Base-by-base conservation (phyloP, 2,329 filamentous ascomycete genomes). In the Thyridium curvatum region DNA sequence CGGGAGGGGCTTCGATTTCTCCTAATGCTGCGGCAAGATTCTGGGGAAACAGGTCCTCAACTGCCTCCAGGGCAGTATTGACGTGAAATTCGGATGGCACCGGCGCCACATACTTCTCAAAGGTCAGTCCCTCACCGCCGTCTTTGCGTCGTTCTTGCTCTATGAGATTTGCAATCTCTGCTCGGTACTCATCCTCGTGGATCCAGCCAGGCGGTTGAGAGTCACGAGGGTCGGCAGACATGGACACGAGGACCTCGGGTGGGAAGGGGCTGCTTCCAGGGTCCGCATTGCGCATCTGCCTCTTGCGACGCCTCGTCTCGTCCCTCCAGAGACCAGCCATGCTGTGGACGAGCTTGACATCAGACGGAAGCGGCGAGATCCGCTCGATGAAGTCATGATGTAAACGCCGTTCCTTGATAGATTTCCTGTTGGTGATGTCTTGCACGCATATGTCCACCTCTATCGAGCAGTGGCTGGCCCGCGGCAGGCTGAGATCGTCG, bases 321-420 rank as follows among this genome's bases (percentile, higher is more conserved):
- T 95, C 88, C 55, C 81, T 82, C 93, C 93, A 98, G 3, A 98
- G 64, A 1, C 86, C 85, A 40, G 88, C 89, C 86, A 98, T 91
- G 46, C 93, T 98, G 53, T 87, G 57, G 8, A 98, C 90, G 10
- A 95, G 71, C 54, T 94, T 95, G 54, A 90, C 69, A 46, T 86
- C 80, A 1, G 71, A 60, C 0, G 77, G 67, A 15, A 83, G 59
- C 3, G 86, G 81, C 29, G 74, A 68, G 10, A 79, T 60, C 12
- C 78, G 74, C 58, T 97, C 93, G 16, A 82, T 66, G 50, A 98
- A 95, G 52, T 90, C 81, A 54, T 96, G 86, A 55, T 98, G 93
- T 8, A 96, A 70, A 4, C 68, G 72, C n/a, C 93, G 77, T 48
- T 86, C 77, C 44, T 78, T 76, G 26, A 97, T 72, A n/a, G 82